Evolutionary conservation across 345 rosid genomes (phyloP).

Genomic region (Citrus maxima): DNA sequence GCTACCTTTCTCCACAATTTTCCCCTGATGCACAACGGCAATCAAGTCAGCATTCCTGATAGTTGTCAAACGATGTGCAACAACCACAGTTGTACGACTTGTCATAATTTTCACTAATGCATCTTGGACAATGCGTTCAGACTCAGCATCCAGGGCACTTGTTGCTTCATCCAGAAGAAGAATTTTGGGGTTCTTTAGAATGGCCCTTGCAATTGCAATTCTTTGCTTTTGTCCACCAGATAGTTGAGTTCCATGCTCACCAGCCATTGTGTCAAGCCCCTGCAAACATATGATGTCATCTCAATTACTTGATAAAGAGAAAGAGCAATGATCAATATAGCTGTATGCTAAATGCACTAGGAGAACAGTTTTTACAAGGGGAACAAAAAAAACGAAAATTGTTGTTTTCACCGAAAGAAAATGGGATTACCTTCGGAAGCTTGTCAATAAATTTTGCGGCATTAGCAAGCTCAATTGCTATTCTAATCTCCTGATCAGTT

Average conservation of each 20-base stretch:
- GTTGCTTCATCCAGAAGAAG: slow-evolving; percentile 92
- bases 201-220: slow-evolving; percentile 75
- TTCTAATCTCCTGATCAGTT: slow-evolving; percentile 47
- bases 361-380: neutral
- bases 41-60: slow-evolving; percentile 69
- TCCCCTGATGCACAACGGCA: slow-evolving; percentile 73
- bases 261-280: slow-evolving; percentile 88
- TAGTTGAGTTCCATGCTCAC: slow-evolving; percentile 84
- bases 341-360: neutral
- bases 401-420: neutral
- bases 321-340: neutral
- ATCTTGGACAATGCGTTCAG: slow-evolving; percentile 77
- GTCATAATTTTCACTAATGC: slow-evolving; percentile 65
- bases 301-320: neutral
- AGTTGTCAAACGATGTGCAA: slow-evolving; percentile 85
- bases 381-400: too few species aligned
- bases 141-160: slow-evolving; percentile 82
- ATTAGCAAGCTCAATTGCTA: slow-evolving; percentile 56
- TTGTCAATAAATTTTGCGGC: slow-evolving; percentile 64
- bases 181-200: slow-evolving; percentile 77
- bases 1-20: slow-evolving; percentile 77
- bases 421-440: slow-evolving; percentile 45
- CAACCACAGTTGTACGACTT: slow-evolving; percentile 73
- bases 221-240: slow-evolving; percentile 76
- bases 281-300: slow-evolving; percentile 11